These are phyloP conservation scores for Colletotrichum paranaense DNA, from an alignment of 2,329 filamentous ascomycete genomes.

Conservation along the genomic window DNA sequence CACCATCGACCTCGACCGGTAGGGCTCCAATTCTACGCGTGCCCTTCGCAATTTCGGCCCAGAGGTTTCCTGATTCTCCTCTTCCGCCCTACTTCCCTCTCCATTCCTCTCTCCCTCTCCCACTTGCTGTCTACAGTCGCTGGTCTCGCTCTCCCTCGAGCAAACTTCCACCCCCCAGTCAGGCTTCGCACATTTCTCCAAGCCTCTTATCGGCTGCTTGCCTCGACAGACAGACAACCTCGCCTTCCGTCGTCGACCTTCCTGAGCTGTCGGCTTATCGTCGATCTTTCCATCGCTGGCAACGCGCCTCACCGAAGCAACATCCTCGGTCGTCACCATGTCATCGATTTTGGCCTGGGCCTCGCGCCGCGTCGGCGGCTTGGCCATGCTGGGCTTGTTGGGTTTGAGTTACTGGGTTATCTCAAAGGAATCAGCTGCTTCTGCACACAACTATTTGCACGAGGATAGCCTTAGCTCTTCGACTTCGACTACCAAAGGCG, in stretches of 20 bases:
- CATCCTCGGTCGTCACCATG: slow-evolving; percentile 51
- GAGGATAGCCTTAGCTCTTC: slow-evolving; percentile 49
- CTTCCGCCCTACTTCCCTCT: slow-evolving; percentile 18
- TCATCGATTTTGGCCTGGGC: slow-evolving; percentile 63
- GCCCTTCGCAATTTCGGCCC: slow-evolving; percentile 27
- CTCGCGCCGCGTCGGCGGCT: slow-evolving; percentile 63
- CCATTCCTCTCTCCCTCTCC: slow-evolving; percentile 29
- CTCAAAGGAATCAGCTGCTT: slow-evolving; percentile 57
- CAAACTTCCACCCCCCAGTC: background rate
- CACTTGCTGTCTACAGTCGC: slow-evolving; percentile 20
- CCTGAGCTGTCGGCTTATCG: slow-evolving; percentile 13
- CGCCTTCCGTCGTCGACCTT: slow-evolving; percentile 19
- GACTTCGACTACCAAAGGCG: slow-evolving; percentile 50
- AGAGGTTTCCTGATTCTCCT: slow-evolving; percentile 17
- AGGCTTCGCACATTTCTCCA: slow-evolving; percentile 18
- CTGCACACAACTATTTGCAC: slow-evolving; percentile 55
- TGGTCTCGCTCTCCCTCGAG: slow-evolving; percentile 32
- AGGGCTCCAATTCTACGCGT: slow-evolving; percentile 22
- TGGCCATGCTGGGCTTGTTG: slow-evolving; percentile 63
- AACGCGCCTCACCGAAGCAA: slow-evolving; percentile 13
- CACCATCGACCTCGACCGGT: slow-evolving; percentile 24
- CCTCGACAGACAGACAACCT: slow-evolving; percentile 26
- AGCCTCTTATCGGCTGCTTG: slow-evolving; percentile 16
- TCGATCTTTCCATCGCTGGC: slow-evolving; percentile 13
- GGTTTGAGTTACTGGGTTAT: slow-evolving; percentile 67